Percentiles rank a stretch among this genome's conserved stretches.
These are phyloP conservation scores for Suhomyces bribrorum DNA, from an alignment of 1,139 yeast species.

Conservation along the genomic window DNA sequence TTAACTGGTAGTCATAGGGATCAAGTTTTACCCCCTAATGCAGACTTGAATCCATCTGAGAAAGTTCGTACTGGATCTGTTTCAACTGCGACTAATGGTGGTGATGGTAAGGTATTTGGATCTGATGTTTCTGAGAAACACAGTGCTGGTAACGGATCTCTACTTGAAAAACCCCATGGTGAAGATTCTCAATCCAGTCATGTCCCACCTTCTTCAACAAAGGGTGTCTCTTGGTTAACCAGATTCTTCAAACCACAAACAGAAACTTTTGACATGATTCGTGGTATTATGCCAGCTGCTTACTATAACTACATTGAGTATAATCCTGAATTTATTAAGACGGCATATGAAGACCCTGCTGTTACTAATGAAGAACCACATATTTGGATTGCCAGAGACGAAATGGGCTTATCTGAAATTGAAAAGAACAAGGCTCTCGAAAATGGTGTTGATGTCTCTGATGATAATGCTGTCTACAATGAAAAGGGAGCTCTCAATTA, in stretches of 20 bases:
- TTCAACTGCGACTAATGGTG: conserved; percentile 14
- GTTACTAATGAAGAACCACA: conserved; percentile 62
- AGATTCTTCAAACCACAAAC: conserved; percentile 45
- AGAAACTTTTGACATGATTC: conserved; percentile 41
- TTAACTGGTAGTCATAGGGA: conserved; percentile 26
- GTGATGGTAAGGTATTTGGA: conserved; percentile 8
- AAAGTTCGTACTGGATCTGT: conserved; percentile 5
- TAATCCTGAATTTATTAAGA: conserved; percentile 40
- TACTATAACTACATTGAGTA: conserved; percentile 48
- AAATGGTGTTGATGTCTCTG: conserved; percentile 56
- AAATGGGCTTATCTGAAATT: conserved; percentile 64
- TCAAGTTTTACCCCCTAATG: conserved; percentile 26
- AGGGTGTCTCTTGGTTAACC: conserved; percentile 31
- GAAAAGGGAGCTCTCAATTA: conserved; percentile 55
- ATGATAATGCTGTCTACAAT: conserved; percentile 56
- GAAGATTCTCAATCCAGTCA: conserved; percentile 5
- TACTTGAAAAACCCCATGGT: conserved; percentile 16
- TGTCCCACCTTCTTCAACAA: conserved; percentile 13
- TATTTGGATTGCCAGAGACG: conserved; percentile 70
- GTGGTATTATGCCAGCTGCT: conserved; percentile 40
- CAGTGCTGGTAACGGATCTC: conserved; percentile 16
- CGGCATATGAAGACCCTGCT: conserved; percentile 69
- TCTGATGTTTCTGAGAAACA: conserved; percentile 23
- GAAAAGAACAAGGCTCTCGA: conserved; percentile 61
- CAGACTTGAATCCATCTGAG: conserved; percentile 2